These are phyloP conservation scores for Boletus rubescentipes DNA, from an alignment of 768 basidiomycete species.

Conservation along the genomic window DNA sequence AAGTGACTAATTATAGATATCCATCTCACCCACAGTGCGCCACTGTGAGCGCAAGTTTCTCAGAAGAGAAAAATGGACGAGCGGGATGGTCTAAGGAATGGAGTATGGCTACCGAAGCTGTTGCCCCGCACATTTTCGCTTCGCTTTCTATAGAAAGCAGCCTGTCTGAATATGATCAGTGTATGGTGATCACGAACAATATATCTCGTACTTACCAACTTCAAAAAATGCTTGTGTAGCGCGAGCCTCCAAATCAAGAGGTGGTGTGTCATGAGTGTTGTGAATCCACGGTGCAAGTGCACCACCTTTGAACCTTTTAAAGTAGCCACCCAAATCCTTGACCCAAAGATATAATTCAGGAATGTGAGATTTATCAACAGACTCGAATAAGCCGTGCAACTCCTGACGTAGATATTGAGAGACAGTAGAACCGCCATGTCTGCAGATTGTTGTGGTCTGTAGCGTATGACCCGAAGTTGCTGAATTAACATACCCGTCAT, in stretches of 20 bases:
- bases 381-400: constrained; percentile 82
- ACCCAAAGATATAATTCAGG: constrained; percentile 77
- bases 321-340: constrained; percentile 85
- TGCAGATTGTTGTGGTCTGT: constrained; percentile 32
- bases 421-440: constrained; percentile 90
- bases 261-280: constrained; percentile 28
- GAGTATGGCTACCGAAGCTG: constrained; percentile 87
- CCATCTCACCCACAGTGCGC: constrained; percentile 84
- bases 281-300: constrained; percentile 66
- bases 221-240: constrained; percentile 86
- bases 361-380: constrained; percentile 65
- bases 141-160: constrained; percentile 65
- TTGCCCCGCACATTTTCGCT: constrained; percentile 81
- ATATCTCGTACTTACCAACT: constrained; percentile 42
- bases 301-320: constrained; percentile 84
- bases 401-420: constrained; percentile 84
- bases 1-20: neutral
- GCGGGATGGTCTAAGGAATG: constrained; percentile 84
- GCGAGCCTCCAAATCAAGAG: constrained; percentile 79
- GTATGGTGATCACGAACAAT: constrained; percentile 1
- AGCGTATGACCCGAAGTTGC: neutral
- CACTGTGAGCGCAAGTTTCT: constrained; percentile 75
- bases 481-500: constrained; percentile 70
- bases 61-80: constrained; percentile 79
- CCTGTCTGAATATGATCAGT: constrained; percentile 50